Evolutionary conservation across 768 basidiomycete genomes (phyloP), one percentile per base, ranked within the genome.

Genomic region (Pisolithus albus): DNA sequence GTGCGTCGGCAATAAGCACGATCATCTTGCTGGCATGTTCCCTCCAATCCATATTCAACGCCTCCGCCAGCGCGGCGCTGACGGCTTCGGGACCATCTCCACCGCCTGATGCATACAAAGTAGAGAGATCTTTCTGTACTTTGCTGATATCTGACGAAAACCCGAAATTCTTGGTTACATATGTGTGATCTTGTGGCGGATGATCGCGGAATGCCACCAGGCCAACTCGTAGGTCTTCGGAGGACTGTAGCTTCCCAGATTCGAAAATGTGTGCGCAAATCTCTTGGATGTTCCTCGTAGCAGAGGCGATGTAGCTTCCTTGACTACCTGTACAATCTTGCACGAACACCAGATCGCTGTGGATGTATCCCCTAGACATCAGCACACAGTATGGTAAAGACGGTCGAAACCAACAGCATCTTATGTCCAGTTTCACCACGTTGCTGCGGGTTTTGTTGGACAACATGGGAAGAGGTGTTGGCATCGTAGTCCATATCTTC

Each of bases 51-150:
- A 98, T 88, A 49, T 83, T 81, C 61, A 93, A 61, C 8, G 86
- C 85, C 63, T 94, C 93, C 1, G 82, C 84, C 65, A 98, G 72
- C 16, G 87, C 95, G 3, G 95, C 93, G 0, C 95, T 98, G 54
- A 97, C 90, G 13, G 94, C 95, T 67, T 98, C 95, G 0, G 95
- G 95, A 0, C 95, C 95, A 74, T 96, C 95, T 11, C 91, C 90
- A 10, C 92, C 91, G 13, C 92, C 92, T 10, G 85, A 86, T 28
- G 92, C 92, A 70, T 92, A 93, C 56, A 95, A 72, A 16, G 79
- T 76, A 42, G 88, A 86, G 39, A 98, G 75, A 65, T 93, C 80
- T 59, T 78, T 83, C 60, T 95, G 88, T 21, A 97, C 88, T 63
- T 88, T 80, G 60, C 79, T 76, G 58, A 95, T 93, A 64, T 95